Evolutionary conservation across 225 moss, liverwort and hornwort species (phyloP).

Genomic region (Marchantia polymorpha): DNA sequence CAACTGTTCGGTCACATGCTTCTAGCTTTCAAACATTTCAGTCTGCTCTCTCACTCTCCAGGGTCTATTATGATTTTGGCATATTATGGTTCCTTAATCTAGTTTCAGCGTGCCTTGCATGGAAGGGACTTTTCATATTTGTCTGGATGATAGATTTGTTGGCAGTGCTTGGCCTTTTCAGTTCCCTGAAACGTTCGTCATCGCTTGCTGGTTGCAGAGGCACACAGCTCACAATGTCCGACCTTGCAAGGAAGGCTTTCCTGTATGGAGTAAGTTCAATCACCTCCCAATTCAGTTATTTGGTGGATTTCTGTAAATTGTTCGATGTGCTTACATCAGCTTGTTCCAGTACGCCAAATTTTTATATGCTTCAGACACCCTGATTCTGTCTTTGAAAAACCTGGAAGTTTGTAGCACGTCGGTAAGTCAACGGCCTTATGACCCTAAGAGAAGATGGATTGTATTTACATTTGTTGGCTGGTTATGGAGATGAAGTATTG

Average conservation of each 20-base stretch:
- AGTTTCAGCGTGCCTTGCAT: not conserved
- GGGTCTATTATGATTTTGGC: not conserved
- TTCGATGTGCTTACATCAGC: not conserved
- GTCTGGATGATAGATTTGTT: slow-evolving; percentile 4
- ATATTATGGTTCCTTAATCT: not conserved
- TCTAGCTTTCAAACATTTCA: too few relatives aligned
- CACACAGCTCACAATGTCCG: slow-evolving; percentile 83
- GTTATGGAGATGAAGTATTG: too few relatives aligned
- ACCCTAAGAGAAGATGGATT: too few relatives aligned
- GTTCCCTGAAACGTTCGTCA: slow-evolving; percentile 14
- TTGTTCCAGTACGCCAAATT: not conserved
- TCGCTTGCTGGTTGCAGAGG: slow-evolving; percentile 53
- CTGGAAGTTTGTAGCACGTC: too few relatives aligned
- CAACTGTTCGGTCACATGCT: not conserved
- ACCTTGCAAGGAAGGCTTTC: slow-evolving; percentile 97
- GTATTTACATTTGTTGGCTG: too few relatives aligned
- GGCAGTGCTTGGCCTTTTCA: slow-evolving; percentile 10
- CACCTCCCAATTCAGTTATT: not conserved
- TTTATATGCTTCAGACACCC: not conserved
- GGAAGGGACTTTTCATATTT: not conserved
- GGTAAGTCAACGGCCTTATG: too few relatives aligned
- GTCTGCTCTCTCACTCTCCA: not conserved
- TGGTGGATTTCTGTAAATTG: not conserved
- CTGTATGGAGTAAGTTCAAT: slow-evolving; percentile 84
- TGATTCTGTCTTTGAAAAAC: not conserved